Evolutionary conservation across 2,329 filamentous ascomycete genomes (phyloP).

Genomic region (Arthrobotrys sinensis): DNA sequence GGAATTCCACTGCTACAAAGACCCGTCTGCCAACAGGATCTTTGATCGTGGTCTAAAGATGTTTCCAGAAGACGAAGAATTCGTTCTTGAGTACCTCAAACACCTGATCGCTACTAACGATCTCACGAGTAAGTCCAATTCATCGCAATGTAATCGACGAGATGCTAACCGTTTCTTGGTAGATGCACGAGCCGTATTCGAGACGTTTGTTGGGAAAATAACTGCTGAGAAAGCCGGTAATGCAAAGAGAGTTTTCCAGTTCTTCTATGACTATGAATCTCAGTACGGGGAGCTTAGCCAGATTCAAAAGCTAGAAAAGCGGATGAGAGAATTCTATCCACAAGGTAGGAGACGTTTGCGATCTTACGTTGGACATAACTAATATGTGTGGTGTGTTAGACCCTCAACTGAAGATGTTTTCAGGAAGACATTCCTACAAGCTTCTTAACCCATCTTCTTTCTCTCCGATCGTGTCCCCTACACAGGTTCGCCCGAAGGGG

Average conservation of each 20-base stretch:
- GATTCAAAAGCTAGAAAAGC: constrained; percentile 88
- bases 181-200: constrained; percentile 96
- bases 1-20: constrained; percentile 96
- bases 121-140: constrained; percentile 82
- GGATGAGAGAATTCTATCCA: constrained; percentile 94
- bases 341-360: constrained; percentile 74
- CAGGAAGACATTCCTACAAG: constrained; percentile 64
- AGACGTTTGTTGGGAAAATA: constrained; percentile 85
- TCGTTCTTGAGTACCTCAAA: constrained; percentile 95
- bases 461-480: constrained; percentile 63
- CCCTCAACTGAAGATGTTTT: constrained; percentile 63
- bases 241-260: constrained; percentile 87
- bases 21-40: constrained; percentile 91
- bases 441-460: constrained; percentile 64
- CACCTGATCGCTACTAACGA: constrained; percentile 93
- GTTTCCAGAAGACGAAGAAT: constrained; percentile 92
- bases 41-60: constrained; percentile 94
- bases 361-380: background rate
- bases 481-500: constrained; percentile 62
- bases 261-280: constrained; percentile 95
- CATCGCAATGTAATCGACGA: background rate
- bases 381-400: constrained; percentile 49
- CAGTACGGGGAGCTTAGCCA: constrained; percentile 93
- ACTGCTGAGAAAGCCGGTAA: constrained; percentile 85
- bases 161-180: constrained; percentile 49